These are phyloP conservation scores for Saccharomyces hybrid DNA, from an alignment of 1,139 yeast species.

Conservation along the genomic window DNA sequence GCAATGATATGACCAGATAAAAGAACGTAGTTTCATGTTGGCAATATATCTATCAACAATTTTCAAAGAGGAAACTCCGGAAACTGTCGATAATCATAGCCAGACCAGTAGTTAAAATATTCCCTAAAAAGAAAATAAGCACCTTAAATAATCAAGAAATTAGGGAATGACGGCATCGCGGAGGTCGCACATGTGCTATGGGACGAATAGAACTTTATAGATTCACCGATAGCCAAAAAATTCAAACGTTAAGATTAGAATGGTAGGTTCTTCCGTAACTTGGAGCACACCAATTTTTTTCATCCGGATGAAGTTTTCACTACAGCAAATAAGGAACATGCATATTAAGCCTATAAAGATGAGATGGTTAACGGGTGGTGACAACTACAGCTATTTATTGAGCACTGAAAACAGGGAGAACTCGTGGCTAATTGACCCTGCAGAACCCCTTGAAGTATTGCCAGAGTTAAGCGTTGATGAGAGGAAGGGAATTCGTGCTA, in stretches of 20 bases:
- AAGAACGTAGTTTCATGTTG: neutral
- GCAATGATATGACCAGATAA: neutral
- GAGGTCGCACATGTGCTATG: neutral
- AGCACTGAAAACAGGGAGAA: slow-evolving; percentile 58
- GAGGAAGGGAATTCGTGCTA: slow-evolving; percentile 47
- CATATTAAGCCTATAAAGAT: slow-evolving; percentile 74
- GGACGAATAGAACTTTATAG: neutral
- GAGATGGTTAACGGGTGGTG: slow-evolving; percentile 88
- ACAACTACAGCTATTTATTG: slow-evolving; percentile 78
- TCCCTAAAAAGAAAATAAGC: no score
- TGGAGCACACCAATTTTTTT: neutral
- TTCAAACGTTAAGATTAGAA: no score
- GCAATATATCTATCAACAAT: neutral
- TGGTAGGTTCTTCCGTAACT: neutral
- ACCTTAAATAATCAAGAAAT: neutral
- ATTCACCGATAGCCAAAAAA: no score
- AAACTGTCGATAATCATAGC: neutral
- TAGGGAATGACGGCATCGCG: neutral
- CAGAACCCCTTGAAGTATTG: slow-evolving; percentile 60
- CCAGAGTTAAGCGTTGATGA: slow-evolving; percentile 33
- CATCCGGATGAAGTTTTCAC: neutral
- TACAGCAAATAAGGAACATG: slow-evolving; percentile 40
- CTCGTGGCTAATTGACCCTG: slow-evolving; percentile 89
- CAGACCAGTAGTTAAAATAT: no score
- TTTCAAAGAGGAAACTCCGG: neutral